Conservation (phyloP, 768 basidiomycete species). For the Leccinum subtestaceum region DNA sequence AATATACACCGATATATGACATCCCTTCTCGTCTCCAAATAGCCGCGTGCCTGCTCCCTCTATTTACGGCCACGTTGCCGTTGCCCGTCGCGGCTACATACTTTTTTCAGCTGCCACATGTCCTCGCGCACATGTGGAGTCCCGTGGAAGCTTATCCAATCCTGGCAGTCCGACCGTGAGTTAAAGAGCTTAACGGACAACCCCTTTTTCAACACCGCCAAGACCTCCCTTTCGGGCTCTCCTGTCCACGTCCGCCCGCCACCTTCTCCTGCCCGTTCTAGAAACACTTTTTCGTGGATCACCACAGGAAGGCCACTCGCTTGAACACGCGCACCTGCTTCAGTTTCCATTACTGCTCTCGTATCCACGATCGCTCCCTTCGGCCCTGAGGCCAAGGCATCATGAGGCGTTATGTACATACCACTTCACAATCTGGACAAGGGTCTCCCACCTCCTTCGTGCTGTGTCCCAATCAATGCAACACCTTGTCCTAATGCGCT, state of each 20-base stretch:
- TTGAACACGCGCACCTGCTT: neutral
- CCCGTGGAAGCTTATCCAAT: slow-evolving; percentile 38
- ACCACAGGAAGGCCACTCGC: slow-evolving; percentile 19
- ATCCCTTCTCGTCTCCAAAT: slow-evolving; percentile 40
- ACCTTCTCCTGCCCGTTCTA: slow-evolving; percentile 1
- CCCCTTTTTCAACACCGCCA: slow-evolving; percentile 29
- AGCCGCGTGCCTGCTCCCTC: slow-evolving; percentile 54
- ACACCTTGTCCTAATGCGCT: slow-evolving; percentile 21
- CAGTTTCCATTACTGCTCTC: slow-evolving; percentile 8
- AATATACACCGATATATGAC: slow-evolving; percentile 33
- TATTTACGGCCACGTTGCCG: slow-evolving; percentile 46
- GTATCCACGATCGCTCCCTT: slow-evolving; percentile 1
- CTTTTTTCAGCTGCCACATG: slow-evolving; percentile 36
- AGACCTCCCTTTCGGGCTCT: slow-evolving; percentile 9
- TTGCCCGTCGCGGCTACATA: slow-evolving; percentile 38
- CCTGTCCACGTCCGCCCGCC: slow-evolving; percentile 12
- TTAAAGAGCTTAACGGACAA: slow-evolving; percentile 43
- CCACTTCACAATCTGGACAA: slow-evolving; percentile 12
- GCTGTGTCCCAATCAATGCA: slow-evolving; percentile 22
- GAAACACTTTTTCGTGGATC: slow-evolving; percentile 25
- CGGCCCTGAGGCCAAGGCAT: slow-evolving; percentile 15
- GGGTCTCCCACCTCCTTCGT: slow-evolving; percentile 4
- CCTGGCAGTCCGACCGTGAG: slow-evolving; percentile 31
- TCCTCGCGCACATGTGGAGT: slow-evolving; percentile 34
- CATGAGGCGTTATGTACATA: slow-evolving; percentile 11